phyloP scores from a whole-genome alignment of 345 rosid species.

The Aegle marmelos region DNA sequence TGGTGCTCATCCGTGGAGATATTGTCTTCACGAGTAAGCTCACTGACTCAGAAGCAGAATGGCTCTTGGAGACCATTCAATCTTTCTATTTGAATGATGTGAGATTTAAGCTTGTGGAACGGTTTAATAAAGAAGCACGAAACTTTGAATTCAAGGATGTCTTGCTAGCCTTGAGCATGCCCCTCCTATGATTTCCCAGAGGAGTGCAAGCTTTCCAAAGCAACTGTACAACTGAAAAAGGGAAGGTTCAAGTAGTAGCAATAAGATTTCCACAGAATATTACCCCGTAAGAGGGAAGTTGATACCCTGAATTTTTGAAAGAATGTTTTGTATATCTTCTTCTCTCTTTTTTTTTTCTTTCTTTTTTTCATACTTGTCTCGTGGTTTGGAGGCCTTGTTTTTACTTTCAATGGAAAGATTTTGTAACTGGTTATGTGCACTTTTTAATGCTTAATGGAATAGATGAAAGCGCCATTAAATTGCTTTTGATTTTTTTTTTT shows the following conservation, averaged over 20 bases:
- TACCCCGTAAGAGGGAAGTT: background rate
- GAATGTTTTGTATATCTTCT: background rate
- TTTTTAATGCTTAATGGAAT: background rate
- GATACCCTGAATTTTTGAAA: background rate
- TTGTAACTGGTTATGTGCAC: background rate
- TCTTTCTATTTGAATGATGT: conserved; percentile 83
- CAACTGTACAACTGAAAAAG: background rate
- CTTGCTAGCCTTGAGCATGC: conserved; percentile 74
- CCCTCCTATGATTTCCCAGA: conserved; percentile 39
- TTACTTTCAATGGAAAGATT: background rate
- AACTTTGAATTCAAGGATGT: conserved; percentile 94
- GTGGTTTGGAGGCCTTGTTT: background rate
- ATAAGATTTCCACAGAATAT: background rate
- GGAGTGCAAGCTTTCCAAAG: background rate
- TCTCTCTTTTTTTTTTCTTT: too few species aligned
- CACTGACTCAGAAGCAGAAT: conserved; percentile 74
- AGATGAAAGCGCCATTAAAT: too few species aligned
- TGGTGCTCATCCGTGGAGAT: conserved; percentile 86
- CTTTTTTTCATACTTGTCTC: background rate
- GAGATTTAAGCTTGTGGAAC: conserved; percentile 74
- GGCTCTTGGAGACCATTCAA: conserved; percentile 89
- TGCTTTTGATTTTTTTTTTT: too few species aligned
- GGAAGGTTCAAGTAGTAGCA: background rate
- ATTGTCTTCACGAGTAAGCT: conserved; percentile 89
- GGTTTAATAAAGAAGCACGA: conserved; percentile 69